phyloP scores from a whole-genome alignment of 345 rosid species.

The Balakata baccata region DNA sequence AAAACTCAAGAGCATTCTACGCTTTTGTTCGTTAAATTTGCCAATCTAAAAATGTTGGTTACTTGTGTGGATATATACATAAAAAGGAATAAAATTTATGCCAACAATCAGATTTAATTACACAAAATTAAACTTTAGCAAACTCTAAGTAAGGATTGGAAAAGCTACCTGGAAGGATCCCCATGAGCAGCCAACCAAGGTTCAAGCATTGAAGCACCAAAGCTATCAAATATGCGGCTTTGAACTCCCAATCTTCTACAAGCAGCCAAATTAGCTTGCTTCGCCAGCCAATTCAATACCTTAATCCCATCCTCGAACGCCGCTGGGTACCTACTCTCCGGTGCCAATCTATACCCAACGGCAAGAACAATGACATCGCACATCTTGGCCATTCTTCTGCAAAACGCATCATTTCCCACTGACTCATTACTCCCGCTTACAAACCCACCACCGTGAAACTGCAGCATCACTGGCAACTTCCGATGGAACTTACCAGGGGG shows the following conservation, averaged over 20 bases:
- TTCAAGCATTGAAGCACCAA: slow-evolving; percentile 78
- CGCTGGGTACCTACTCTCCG: slow-evolving; percentile 73
- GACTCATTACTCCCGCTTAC: slow-evolving; percentile 74
- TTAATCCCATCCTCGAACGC: slow-evolving; percentile 81
- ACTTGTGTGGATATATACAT: no score
- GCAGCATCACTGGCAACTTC: slow-evolving; percentile 76
- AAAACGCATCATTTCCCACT: slow-evolving; percentile 61
- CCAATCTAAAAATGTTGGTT: no score
- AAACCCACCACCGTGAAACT: slow-evolving; percentile 96
- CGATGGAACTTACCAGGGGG: slow-evolving; percentile 27
- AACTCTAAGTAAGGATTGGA: background rate
- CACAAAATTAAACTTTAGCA: background rate
- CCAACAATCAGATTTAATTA: background rate
- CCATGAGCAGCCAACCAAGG: slow-evolving; percentile 84
- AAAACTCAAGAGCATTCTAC: no score
- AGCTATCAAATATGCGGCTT: slow-evolving; percentile 49
- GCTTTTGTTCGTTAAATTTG: no score
- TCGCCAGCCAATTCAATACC: slow-evolving; percentile 74
- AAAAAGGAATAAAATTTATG: background rate
- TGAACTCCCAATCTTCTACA: slow-evolving; percentile 28
- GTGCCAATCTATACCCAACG: slow-evolving; percentile 84
- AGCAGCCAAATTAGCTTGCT: slow-evolving; percentile 65
- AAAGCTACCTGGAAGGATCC: slow-evolving; percentile 54
- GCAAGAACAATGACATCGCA: slow-evolving; percentile 80
- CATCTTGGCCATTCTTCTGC: slow-evolving; percentile 63